Conservation (phyloP, 306 rosid species). For the Benincasa hispida region DNA sequence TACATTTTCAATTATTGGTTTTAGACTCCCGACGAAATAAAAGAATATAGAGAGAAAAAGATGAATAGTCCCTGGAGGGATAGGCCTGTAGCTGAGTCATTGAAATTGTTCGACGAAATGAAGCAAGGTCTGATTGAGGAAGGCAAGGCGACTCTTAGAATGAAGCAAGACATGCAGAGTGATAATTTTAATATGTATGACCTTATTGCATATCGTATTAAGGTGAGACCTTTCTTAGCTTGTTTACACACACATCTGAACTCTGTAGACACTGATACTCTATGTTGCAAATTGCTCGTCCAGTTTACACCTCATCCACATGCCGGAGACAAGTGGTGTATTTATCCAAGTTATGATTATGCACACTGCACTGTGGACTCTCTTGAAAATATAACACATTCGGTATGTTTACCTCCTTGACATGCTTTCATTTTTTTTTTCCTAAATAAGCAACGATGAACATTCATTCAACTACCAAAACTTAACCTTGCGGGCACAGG, state of each 20-base stretch:
- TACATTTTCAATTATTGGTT: slow-evolving; percentile 16
- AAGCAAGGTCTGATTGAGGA: slow-evolving; percentile 66
- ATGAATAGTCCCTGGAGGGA: slow-evolving; percentile 98
- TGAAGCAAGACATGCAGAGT: slow-evolving; percentile 99
- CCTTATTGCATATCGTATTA: slow-evolving; percentile 92
- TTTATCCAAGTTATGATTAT: slow-evolving; percentile 96
- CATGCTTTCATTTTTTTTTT: slow-evolving; percentile 1
- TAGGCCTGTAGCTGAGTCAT: slow-evolving; percentile 70
- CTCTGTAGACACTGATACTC: slow-evolving; percentile 5
- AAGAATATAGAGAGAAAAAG: slow-evolving; percentile 86
- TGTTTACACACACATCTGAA: neutral
- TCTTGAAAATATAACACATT: slow-evolving; percentile 90
- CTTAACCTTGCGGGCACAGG: neutral
- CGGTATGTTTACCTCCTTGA: slow-evolving; percentile 39
- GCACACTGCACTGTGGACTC: slow-evolving; percentile 98
- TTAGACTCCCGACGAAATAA: slow-evolving; percentile 83
- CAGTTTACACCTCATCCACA: slow-evolving; percentile 97
- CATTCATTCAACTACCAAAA: neutral
- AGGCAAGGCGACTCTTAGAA: slow-evolving; percentile 93
- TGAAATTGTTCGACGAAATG: slow-evolving; percentile 87
- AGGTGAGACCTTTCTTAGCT: slow-evolving; percentile 34
- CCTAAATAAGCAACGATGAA: neutral
- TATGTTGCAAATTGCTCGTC: slow-evolving; percentile 12
- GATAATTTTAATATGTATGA: slow-evolving; percentile 94
- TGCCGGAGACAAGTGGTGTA: slow-evolving; percentile 99